A percentile compares a stretch with the other conserved stretches of the same genome.
phyloP scores from a whole-genome alignment of 2,329 filamentous ascomycete genomes.

The Colletotrichum sp. region DNA sequence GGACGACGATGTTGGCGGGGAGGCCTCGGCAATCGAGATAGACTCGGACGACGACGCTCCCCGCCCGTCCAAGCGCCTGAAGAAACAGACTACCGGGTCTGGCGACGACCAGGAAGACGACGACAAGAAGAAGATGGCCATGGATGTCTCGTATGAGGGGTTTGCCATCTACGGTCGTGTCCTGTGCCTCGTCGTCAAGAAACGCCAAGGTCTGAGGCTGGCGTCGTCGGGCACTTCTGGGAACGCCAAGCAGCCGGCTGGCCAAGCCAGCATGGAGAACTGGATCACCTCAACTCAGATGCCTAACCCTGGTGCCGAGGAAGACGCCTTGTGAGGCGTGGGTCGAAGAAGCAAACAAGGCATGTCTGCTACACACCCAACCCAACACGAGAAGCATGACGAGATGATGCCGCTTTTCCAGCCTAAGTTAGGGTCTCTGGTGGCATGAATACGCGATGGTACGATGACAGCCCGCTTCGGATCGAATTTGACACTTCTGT shows the following conservation, averaged over 20 bases:
- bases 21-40: slow-evolving; percentile 39
- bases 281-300: slow-evolving; percentile 84
- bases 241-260: slow-evolving; percentile 53
- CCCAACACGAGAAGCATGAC: background rate
- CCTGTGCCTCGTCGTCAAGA: slow-evolving; percentile 86
- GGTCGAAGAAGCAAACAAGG: background rate
- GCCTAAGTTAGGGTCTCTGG: background rate
- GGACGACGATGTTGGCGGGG: slow-evolving; percentile 34
- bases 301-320: slow-evolving; percentile 43
- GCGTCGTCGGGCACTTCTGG: slow-evolving; percentile 10
- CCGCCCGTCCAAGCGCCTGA: slow-evolving; percentile 49
- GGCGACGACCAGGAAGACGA: slow-evolving; percentile 47
- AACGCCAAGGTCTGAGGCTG: slow-evolving; percentile 62
- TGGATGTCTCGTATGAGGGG: slow-evolving; percentile 90
- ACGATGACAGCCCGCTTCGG: background rate
- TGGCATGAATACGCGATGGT: background rate
- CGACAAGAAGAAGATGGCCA: slow-evolving; percentile 89
- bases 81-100: slow-evolving; percentile 38
- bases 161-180: slow-evolving; percentile 96
- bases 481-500: background rate
- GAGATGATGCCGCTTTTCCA: background rate
- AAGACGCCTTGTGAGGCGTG: slow-evolving; percentile 23
- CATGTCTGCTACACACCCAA: background rate
- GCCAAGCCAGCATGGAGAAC: slow-evolving; percentile 80
- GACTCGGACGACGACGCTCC: slow-evolving; percentile 43